phyloP scores from a whole-genome alignment of 495 filamentous ascomycete species.

The Podospora conica region DNA sequence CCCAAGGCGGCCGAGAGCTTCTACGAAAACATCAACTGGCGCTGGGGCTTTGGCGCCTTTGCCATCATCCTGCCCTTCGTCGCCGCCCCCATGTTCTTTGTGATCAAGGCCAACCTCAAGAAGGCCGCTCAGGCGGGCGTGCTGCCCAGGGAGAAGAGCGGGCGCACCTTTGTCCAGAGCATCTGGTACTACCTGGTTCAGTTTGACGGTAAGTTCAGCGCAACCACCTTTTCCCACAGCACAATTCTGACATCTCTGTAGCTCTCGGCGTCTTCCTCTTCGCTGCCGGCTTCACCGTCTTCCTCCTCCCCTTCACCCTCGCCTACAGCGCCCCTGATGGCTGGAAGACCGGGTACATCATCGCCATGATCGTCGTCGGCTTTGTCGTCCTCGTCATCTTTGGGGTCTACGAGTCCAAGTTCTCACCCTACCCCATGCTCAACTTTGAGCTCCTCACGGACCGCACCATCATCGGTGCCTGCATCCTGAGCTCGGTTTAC shows the following conservation, averaged over 20 bases:
- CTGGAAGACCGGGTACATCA: conserved; percentile 48
- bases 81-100: conserved; percentile 38
- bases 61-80: conserved; percentile 48
- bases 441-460: conserved; percentile 49
- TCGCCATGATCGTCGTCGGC: conserved; percentile 53
- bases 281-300: conserved; percentile 48
- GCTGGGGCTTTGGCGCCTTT: conserved; percentile 54
- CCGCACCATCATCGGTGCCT: conserved; percentile 56
- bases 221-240: neutral
- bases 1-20: conserved; percentile 36
- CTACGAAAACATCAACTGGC: conserved; percentile 41
- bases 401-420: conserved; percentile 47
- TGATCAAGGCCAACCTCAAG: conserved; percentile 45
- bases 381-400: conserved; percentile 48
- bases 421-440: conserved; percentile 51
- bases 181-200: conserved; percentile 47
- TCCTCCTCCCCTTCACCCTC: conserved; percentile 58
- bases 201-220: conserved; percentile 42
- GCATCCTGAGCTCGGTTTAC: conserved; percentile 42
- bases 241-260: neutral
- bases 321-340: conserved; percentile 36
- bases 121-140: conserved; percentile 41
- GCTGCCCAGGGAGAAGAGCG: conserved; percentile 19
- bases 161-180: conserved; percentile 44
- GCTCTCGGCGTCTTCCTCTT: conserved; percentile 47